These are phyloP conservation scores for Xylariaceae sp. DNA, from an alignment of 2,329 filamentous ascomycete genomes.

Conservation along the genomic window DNA sequence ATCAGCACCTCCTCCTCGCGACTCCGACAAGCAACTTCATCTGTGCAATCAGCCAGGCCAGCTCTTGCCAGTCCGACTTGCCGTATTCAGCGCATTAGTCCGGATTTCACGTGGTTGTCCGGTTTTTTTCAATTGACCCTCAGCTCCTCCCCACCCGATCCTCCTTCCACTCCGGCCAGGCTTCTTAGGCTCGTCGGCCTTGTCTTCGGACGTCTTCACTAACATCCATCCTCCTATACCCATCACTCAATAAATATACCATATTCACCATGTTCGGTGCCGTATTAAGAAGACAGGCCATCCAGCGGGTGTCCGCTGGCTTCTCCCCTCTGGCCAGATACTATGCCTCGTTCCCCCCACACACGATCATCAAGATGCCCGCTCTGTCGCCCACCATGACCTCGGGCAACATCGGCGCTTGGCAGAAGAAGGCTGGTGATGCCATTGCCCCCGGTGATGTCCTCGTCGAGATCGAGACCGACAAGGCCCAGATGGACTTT, in stretches of 20 bases:
- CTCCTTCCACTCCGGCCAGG: conserved; percentile 12
- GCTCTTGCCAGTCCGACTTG: conserved; percentile 15
- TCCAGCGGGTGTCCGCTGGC: conserved; percentile 47
- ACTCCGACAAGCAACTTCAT: conserved; percentile 14
- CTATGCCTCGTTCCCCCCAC: conserved; percentile 83
- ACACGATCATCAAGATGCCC: conserved; percentile 96
- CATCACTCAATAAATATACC: conserved; percentile 16
- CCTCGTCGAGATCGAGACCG: conserved; percentile 95
- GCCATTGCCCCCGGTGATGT: conserved; percentile 85
- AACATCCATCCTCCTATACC: conserved; percentile 6
- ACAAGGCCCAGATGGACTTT: conserved; percentile 99
- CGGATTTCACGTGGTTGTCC: conserved; percentile 18
- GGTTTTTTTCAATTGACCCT: conserved; percentile 9
- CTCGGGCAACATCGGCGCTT: conserved; percentile 88
- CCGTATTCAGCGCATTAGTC: conserved; percentile 20
- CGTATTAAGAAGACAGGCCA: conserved; percentile 57
- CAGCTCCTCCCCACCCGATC: not conserved
- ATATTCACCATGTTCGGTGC: conserved; percentile 54
- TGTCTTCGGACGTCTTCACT: not conserved
- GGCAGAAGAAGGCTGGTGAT: conserved; percentile 97
- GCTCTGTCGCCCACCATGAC: conserved; percentile 98
- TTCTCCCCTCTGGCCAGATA: conserved; percentile 54
- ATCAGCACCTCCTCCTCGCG: conserved; percentile 1
- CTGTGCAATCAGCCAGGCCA: conserved; percentile 25
- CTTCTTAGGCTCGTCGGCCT: conserved; percentile 10